Conservation (phyloP, 345 rosid species). For the Draba incana region DNA sequence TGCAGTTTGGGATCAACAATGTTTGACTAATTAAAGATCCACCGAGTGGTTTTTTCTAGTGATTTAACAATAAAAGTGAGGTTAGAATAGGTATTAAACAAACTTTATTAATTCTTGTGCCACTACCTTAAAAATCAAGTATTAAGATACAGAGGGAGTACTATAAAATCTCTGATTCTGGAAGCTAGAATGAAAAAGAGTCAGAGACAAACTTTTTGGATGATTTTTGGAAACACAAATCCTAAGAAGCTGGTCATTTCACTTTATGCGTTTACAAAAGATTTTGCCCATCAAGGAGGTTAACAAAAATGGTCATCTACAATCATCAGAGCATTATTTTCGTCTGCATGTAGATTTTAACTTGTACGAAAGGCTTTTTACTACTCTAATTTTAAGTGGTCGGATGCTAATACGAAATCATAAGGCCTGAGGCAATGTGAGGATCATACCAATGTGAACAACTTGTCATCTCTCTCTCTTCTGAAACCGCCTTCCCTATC, state of each 20-base stretch:
- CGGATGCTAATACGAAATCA: conserved; percentile 58
- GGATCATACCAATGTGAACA: conserved; percentile 52
- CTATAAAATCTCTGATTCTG: background rate
- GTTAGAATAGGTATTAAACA: too few relatives aligned
- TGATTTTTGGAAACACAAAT: conserved; percentile 10
- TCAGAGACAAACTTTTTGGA: background rate
- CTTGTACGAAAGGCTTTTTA: conserved; percentile 30
- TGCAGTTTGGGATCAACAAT: too few relatives aligned
- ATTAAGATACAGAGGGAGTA: too few relatives aligned
- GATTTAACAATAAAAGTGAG: too few relatives aligned
- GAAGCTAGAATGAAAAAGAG: conserved; percentile 2
- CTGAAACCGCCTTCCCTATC: conserved; percentile 37
- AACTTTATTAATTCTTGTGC: too few relatives aligned
- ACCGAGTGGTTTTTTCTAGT: too few relatives aligned
- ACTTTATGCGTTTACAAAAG: conserved; percentile 23
- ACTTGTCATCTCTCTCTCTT: conserved; percentile 43
- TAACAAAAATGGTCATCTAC: conserved; percentile 18
- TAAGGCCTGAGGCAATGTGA: conserved; percentile 58
- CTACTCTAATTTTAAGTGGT: conserved; percentile 70
- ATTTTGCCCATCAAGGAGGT: conserved; percentile 16
- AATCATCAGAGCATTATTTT: conserved; percentile 30
- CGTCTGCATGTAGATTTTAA: conserved; percentile 18
- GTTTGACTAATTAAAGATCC: too few relatives aligned
- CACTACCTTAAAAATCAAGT: too few relatives aligned
- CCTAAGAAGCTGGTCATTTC: conserved; percentile 19